Evolutionary conservation across 2,329 filamentous ascomycete species (phyloP).

Genomic region (Fusarium sp.): DNA sequence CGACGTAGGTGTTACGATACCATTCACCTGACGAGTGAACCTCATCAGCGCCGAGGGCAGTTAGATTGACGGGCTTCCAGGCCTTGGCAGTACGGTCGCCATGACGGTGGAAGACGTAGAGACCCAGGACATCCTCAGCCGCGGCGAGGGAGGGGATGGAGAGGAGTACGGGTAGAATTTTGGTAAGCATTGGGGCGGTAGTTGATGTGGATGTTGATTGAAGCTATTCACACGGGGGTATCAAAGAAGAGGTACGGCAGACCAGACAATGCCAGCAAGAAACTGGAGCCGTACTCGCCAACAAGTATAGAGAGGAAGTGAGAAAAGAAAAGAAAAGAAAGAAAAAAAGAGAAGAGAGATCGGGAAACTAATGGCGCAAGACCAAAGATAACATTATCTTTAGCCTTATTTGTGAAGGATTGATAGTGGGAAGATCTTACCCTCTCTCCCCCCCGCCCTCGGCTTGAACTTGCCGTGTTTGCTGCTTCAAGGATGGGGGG

Average conservation of each 20-base stretch:
- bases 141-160: conserved; percentile 50
- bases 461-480: conserved; percentile 31
- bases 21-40: conserved; percentile 75
- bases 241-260: not conserved
- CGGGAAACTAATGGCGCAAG: not conserved
- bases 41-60: conserved; percentile 79
- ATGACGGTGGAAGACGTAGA: conserved; percentile 88
- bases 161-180: conserved; percentile 50
- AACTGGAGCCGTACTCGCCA: not conserved
- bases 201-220: not conserved
- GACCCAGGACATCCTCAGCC: conserved; percentile 76
- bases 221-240: conserved; percentile 20
- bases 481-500: not conserved
- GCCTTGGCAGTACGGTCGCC: conserved; percentile 86
- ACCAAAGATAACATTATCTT: not conserved
- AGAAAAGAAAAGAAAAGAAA: not conserved
- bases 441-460: conserved; percentile 18
- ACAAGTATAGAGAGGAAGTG: not conserved
- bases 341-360: not conserved
- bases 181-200: conserved; percentile 50
- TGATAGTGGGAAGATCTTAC: not conserved
- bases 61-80: conserved; percentile 74
- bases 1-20: conserved; percentile 79
- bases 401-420: conserved; percentile 2
- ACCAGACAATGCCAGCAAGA: not conserved